These are phyloP conservation scores for Penicillium sp. DNA, from an alignment of 2,329 filamentous ascomycete species.

Conservation along the genomic window DNA sequence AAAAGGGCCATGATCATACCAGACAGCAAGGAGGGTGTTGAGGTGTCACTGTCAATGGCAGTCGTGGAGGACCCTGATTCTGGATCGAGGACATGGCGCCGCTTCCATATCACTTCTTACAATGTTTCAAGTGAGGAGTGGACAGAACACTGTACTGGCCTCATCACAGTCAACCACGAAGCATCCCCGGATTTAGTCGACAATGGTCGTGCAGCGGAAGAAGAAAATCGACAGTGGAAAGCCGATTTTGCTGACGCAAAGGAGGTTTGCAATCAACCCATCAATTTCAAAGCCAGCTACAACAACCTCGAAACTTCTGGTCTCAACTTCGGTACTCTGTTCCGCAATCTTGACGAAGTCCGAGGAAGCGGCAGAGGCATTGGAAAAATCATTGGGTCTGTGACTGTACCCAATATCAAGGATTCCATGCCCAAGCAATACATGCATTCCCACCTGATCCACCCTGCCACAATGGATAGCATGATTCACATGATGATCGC, in stretches of 20 bases:
- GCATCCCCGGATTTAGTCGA: background rate
- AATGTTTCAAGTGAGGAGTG: conserved; percentile 30
- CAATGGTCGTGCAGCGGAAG: conserved; percentile 11
- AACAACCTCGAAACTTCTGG: conserved; percentile 29
- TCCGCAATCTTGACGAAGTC: conserved; percentile 31
- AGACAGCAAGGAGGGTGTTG: conserved; percentile 33
- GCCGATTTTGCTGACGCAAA: conserved; percentile 12
- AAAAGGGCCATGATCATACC: conserved; percentile 32
- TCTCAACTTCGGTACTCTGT: conserved; percentile 33
- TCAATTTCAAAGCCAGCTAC: conserved; percentile 28
- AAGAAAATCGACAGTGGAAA: conserved; percentile 17
- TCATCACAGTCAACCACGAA: conserved; percentile 27
- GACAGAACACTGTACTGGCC: conserved; percentile 39
- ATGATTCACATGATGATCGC: conserved; percentile 34
- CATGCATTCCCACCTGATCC: conserved; percentile 36
- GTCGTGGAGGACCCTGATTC: conserved; percentile 22
- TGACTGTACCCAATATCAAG: conserved; percentile 32
- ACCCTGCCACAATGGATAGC: conserved; percentile 39
- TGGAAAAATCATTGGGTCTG: conserved; percentile 24
- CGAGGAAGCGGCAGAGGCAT: conserved; percentile 15
- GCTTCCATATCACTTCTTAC: conserved; percentile 35
- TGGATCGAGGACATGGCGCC: conserved; percentile 25
- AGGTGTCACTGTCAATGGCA: conserved; percentile 29
- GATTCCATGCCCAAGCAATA: conserved; percentile 36
- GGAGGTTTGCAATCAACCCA: conserved; percentile 20